Base-by-base conservation (phyloP, 2,329 filamentous ascomycete species). In the Neofusicoccum kwambonambiense region DNA sequence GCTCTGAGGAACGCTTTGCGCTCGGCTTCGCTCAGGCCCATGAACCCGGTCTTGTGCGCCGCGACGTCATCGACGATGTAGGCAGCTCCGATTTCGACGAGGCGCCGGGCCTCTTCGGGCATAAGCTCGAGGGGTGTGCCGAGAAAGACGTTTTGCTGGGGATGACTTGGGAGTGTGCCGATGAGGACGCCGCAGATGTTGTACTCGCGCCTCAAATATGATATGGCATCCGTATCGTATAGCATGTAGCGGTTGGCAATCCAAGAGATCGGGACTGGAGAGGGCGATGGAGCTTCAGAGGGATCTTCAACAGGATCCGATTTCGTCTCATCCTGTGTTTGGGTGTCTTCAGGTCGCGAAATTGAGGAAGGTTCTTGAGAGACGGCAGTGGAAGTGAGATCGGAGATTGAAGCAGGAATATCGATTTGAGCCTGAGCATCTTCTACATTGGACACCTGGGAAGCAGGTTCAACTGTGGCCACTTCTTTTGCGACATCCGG, bases 101-200 rank as follows among this genome's bases (percentile, higher is more conserved):
- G 84, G 62, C 95, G 80, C 68, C 88, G 86, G 3, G 90, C 93
- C 81, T 99, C 95, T 79, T 98, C 95, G 1, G 92, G 89, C 81
- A 95, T 91, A 50, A 99, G 83, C 81, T 97, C 90, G 31, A 98
- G 80, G 2, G 95, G 95, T 57, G 98, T 80, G 51, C 93, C 92
- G 65, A 94, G 86, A 75, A 98, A 98, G 65, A 97, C 86, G 79
- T 97, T 98, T 79, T 99, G 95, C 71, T 96, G 94, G 5, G 93
- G 93, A 65, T 92, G 89, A 78, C 98, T 93, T 1, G 95, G 94
- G 35, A 97, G 87, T 7, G 91, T 93, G 65, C 95, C 95, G 66
- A 91, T 89, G 64, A 97, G 84, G 37, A 95, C 90, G 68, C 93
- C 93, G 73, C 90, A 93, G 71, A 97, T 92, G 75, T 92, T 89